Conservation (phyloP, 2,329 filamentous ascomycete genomes). For the Neonectria neomacrospora region DNA sequence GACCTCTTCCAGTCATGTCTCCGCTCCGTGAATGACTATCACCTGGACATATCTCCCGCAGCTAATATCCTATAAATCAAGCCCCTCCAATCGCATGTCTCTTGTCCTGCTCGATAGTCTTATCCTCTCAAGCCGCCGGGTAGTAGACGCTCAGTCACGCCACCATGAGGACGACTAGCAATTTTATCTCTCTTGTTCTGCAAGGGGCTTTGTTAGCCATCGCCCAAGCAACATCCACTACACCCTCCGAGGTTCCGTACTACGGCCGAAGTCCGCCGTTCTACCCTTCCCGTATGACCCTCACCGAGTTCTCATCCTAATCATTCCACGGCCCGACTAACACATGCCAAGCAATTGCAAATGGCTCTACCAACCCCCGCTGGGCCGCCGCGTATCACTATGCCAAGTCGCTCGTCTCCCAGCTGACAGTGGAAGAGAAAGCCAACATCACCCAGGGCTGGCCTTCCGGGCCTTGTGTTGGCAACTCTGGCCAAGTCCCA, state of each 20-base stretch:
- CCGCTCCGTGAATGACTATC: neutral
- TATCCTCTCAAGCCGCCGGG: neutral
- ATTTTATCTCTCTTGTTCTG: neutral
- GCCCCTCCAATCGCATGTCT: neutral
- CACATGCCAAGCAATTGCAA: neutral
- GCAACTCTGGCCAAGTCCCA: conserved; percentile 58
- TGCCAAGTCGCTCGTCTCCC: conserved; percentile 60
- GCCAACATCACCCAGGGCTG: conserved; percentile 63
- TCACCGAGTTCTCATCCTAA: neutral
- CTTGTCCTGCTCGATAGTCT: neutral
- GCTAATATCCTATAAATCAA: neutral
- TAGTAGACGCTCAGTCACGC: neutral
- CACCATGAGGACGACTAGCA: neutral
- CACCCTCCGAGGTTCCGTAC: neutral
- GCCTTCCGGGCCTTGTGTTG: conserved; percentile 59
- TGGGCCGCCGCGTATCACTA: conserved; percentile 6
- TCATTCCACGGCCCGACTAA: neutral
- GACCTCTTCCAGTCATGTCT: neutral
- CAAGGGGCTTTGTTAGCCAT: neutral
- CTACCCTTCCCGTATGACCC: conserved; percentile 20
- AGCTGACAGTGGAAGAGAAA: conserved; percentile 75
- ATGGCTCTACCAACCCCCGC: neutral
- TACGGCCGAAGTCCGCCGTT: conserved; percentile 10
- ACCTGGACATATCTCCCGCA: neutral
- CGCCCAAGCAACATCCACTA: neutral